Evolutionary conservation across 345 rosid species (phyloP).

Genomic region (Streptanthus diversifolius): DNA sequence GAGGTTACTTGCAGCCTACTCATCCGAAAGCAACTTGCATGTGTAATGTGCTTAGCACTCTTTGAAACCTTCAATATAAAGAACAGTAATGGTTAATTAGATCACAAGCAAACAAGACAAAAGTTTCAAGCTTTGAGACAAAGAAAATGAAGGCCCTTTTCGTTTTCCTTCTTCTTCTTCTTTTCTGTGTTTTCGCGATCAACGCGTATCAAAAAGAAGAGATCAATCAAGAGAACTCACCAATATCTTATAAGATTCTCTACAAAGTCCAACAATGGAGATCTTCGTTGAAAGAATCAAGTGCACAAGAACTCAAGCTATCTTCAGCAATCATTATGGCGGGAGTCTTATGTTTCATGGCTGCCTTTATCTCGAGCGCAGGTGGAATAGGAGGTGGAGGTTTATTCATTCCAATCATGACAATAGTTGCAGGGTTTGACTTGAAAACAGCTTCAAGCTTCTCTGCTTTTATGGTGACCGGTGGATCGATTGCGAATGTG

Average conservation of each 20-base stretch:
- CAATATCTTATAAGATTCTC: slow-evolving; percentile 11
- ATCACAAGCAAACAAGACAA: slow-evolving; percentile 9
- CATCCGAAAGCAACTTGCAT: slow-evolving; percentile 29
- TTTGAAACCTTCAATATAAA: slow-evolving; percentile 30
- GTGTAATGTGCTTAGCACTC: slow-evolving; percentile 32
- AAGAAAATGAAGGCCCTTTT: slow-evolving; percentile 25
- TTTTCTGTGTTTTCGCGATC: not conserved
- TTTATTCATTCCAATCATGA: slow-evolving; percentile 70
- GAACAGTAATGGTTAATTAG: slow-evolving; percentile 8
- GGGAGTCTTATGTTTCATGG: slow-evolving; percentile 58
- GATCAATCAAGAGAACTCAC: not conserved
- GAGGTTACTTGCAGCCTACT: slow-evolving; percentile 29
- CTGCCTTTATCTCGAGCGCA: slow-evolving; percentile 80
- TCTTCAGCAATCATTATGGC: slow-evolving; percentile 44
- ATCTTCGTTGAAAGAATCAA: slow-evolving; percentile 25
- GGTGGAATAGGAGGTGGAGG: slow-evolving; percentile 97
- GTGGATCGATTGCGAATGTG: slow-evolving; percentile 79
- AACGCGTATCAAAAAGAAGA: slow-evolving; percentile 22
- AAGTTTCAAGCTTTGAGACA: not conserved
- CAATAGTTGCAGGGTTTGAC: slow-evolving; percentile 62
- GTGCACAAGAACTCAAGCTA: slow-evolving; percentile 32
- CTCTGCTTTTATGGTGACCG: slow-evolving; percentile 95
- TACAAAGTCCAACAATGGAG: slow-evolving; percentile 42
- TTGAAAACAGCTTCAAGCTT: slow-evolving; percentile 73
- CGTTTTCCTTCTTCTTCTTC: slow-evolving; percentile 11